These are phyloP conservation scores for Linderina pennispora DNA, from an alignment of 192 early-diverging fungal genomes.

Conservation along the genomic window DNA sequence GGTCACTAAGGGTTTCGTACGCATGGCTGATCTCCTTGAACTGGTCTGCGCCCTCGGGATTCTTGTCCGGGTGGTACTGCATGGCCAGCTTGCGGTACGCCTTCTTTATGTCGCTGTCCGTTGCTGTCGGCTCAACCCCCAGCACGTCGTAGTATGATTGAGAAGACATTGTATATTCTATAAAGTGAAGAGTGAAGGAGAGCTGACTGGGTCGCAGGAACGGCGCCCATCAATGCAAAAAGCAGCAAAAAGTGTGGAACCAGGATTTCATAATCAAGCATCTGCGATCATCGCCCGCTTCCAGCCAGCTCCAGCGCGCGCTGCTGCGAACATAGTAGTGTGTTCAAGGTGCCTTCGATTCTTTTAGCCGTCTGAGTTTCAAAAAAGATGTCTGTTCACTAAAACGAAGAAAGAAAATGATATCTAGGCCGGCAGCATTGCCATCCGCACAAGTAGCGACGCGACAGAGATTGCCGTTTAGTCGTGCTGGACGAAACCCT, in stretches of 20 bases:
- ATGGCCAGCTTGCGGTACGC: constrained; percentile 59
- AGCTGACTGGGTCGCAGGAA: no score
- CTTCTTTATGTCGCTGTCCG: constrained; percentile 42
- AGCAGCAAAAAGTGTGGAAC: no score
- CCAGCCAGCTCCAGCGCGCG: no score
- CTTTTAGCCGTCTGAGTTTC: no score
- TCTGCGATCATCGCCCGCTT: no score
- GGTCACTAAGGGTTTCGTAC: constrained; percentile 71
- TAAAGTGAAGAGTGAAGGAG: no score
- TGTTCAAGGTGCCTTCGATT: no score
- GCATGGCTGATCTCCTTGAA: constrained; percentile 84
- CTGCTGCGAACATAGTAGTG: no score
- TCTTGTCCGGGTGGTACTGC: constrained; percentile 59
- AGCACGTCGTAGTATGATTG: constrained; percentile 45
- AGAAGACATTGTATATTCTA: constrained; percentile 19
- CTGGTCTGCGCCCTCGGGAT: constrained; percentile 65
- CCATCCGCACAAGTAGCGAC: not conserved
- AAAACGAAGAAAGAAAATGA: not conserved
- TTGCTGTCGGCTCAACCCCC: constrained; percentile 34
- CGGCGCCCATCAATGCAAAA: no score
- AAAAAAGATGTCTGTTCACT: no score
- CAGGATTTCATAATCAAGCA: no score
- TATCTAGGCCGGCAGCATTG: not conserved
- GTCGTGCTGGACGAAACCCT: constrained; percentile 55
- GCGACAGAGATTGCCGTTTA: not conserved